Percentiles rank a stretch among this genome's conserved stretches.
phyloP scores from a whole-genome alignment of 768 basidiomycete genomes.

The Dictyophora rubrovolvata region DNA sequence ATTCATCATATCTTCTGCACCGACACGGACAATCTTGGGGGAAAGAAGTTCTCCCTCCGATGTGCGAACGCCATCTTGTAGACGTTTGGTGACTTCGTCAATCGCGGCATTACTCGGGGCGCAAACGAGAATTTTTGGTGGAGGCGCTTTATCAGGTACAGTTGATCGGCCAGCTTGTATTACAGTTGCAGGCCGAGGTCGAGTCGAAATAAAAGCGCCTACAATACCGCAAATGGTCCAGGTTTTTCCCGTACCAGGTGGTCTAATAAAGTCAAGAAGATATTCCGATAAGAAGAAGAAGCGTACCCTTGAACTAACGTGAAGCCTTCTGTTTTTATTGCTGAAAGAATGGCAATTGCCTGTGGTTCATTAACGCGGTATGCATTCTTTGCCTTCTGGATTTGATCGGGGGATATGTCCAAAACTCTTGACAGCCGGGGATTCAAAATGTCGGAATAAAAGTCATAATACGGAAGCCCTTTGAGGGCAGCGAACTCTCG shows the following conservation, averaged over 20 bases:
- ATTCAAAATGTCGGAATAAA: constrained; percentile 56
- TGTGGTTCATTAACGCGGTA: constrained; percentile 89
- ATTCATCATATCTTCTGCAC: constrained; percentile 65
- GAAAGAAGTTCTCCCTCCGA: constrained; percentile 41
- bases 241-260: constrained; percentile 97
- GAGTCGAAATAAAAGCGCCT: constrained; percentile 62
- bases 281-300: neutral
- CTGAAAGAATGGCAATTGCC: constrained; percentile 74
- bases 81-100: constrained; percentile 84
- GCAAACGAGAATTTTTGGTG: constrained; percentile 78
- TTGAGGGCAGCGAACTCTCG: constrained; percentile 87
- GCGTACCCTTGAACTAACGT: constrained; percentile 88
- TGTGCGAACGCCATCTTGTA: constrained; percentile 68
- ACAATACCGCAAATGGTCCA: constrained; percentile 96
- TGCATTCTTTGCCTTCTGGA: constrained; percentile 55
- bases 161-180: constrained; percentile 38
- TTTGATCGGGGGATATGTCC: constrained; percentile 29
- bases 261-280: constrained; percentile 37
- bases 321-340: constrained; percentile 67
- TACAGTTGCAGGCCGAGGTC: constrained; percentile 36
- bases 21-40: constrained; percentile 85
- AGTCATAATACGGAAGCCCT: constrained; percentile 75
- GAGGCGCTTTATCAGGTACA: constrained; percentile 33
- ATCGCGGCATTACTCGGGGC: constrained; percentile 98
- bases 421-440: constrained; percentile 44